A percentile compares a stretch with the other conserved stretches of the same genome.
phyloP scores from a whole-genome alignment of 371 early-diverging fungal species.

The Lichtheimia hyalospora region DNA sequence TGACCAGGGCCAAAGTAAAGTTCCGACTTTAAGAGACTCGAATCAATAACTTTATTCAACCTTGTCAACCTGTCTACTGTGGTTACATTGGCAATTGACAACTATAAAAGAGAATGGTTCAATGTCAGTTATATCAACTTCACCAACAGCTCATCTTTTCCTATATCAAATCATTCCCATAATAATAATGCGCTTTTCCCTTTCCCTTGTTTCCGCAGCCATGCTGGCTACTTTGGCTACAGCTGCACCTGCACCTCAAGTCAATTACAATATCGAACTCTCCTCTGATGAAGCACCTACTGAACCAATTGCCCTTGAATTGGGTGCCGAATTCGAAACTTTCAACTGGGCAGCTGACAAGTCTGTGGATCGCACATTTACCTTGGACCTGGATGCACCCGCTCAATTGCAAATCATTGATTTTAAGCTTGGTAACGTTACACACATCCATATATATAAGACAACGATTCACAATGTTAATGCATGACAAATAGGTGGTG shows the following conservation, averaged over 20 bases:
- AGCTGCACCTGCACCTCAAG: slow-evolving; percentile 21
- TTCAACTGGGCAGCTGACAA: slow-evolving; percentile 22
- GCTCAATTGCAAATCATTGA: slow-evolving; percentile 34
- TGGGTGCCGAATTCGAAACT: slow-evolving; percentile 22
- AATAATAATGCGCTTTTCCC: slow-evolving; percentile 35
- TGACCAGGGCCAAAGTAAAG: background rate
- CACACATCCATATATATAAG: too few relatives aligned
- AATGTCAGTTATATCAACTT: background rate
- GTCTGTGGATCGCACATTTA: slow-evolving; percentile 26
- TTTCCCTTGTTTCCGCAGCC: slow-evolving; percentile 33
- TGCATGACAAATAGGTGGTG: slow-evolving; percentile 20
- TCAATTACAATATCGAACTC: slow-evolving; percentile 9
- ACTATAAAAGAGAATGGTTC: too few relatives aligned
- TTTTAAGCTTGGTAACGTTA: slow-evolving; percentile 25
- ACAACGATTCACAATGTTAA: too few relatives aligned
- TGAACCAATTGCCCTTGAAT: slow-evolving; percentile 12
- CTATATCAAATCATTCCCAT: background rate
- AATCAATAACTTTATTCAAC: too few relatives aligned
- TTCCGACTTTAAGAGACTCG: background rate
- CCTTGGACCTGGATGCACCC: slow-evolving; percentile 24
- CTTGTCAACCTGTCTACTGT: too few relatives aligned
- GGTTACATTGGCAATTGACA: too few relatives aligned
- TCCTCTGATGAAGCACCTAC: slow-evolving; percentile 7
- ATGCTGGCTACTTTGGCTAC: slow-evolving; percentile 28
- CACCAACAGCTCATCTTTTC: slow-evolving; percentile 3